Base-by-base conservation (phyloP, 441 rosid genomes). In the Gossypium lobatum region DNA sequence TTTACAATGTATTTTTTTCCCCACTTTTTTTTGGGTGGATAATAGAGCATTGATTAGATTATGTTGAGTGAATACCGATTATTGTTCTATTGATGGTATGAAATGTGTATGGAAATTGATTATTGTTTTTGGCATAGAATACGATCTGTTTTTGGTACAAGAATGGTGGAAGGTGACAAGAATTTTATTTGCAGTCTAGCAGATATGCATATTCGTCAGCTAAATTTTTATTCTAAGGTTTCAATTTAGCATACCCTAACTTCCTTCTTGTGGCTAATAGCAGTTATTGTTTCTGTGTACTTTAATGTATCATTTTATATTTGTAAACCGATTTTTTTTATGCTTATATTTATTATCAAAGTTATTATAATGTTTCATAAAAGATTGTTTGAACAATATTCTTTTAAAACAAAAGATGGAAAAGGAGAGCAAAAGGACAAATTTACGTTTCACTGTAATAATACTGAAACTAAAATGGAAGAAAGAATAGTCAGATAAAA, bases 1-100 rank as follows among this genome's bases (percentile, higher is more conserved):
- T 80, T 82, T 37, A n/a, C 14, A 65, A 58, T 71, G 60, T 72
- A 18, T 81, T 39, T 62, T 77, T 64, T 70, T 72, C 48, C 14
- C 54, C 58, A 48, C 18, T 28, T 6, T 14, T 3, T 16, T 16
- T 61, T n/a, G 1, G 4, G 54, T 21, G 23, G 67, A 6, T 6
- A 61, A 63, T 75, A 66, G 78, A 65, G 75, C 57, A 54, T 69
- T 59, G 65, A 60, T 31, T 46, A 78, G 65, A 60, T 25, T 46
- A 75, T 76, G 61, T 77, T 39, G 77, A 74, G 73, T 64, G 79
- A 64, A 66, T 26, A n/a, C 74, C 73, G 53, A 18, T 54, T 31
- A 71, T 78, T 53, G 20, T 53, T 53, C 8, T 7, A 23, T 21
- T 25, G 63, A 25, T 58, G 48, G 13, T 45, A 21, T 67, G 71